These are phyloP conservation scores for Kregervanrija fluxuum DNA, from an alignment of 805 yeast species.

Conservation along the genomic window DNA sequence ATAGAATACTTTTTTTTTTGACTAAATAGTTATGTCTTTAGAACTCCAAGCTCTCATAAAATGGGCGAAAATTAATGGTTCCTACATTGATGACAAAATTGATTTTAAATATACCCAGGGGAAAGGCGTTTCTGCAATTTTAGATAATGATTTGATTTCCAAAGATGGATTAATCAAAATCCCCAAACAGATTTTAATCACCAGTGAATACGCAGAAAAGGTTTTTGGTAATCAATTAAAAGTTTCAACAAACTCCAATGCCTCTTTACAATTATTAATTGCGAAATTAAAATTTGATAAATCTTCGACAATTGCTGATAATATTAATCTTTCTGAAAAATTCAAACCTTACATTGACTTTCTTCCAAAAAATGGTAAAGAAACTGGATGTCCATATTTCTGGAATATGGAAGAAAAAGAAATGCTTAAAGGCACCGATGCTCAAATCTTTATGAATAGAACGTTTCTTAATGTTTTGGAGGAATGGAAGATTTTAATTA, in stretches of 20 bases:
- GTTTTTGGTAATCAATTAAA: conserved; percentile 17
- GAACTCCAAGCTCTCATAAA: conserved; percentile 17
- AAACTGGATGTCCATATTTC: conserved; percentile 55
- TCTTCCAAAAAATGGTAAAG: conserved; percentile 35
- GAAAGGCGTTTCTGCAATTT: conserved; percentile 31
- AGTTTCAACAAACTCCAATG: conserved; percentile 20
- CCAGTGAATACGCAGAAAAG: conserved; percentile 28
- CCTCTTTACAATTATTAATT: conserved; percentile 31
- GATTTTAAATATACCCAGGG: conserved; percentile 24
- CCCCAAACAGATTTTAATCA: conserved; percentile 32
- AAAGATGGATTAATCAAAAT: conserved; percentile 26
- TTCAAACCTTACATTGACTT: conserved; percentile 38
- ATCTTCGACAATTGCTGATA: conserved; percentile 11
- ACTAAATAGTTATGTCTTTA: not conserved
- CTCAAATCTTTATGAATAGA: conserved; percentile 47
- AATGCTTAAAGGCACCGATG: conserved; percentile 60
- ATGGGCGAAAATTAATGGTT: conserved; percentile 32
- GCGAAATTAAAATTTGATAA: conserved; percentile 35
- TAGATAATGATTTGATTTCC: conserved; percentile 9
- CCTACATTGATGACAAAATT: conserved; percentile 28
- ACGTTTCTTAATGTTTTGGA: conserved; percentile 39
- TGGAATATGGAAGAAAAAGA: conserved; percentile 51
- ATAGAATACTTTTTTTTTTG: too few species aligned
- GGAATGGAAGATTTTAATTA: conserved; percentile 47
- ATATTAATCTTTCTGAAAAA: conserved; percentile 20